phyloP scores from a whole-genome alignment of 129 eudicot genomes.

The Cynara cardunculus region DNA sequence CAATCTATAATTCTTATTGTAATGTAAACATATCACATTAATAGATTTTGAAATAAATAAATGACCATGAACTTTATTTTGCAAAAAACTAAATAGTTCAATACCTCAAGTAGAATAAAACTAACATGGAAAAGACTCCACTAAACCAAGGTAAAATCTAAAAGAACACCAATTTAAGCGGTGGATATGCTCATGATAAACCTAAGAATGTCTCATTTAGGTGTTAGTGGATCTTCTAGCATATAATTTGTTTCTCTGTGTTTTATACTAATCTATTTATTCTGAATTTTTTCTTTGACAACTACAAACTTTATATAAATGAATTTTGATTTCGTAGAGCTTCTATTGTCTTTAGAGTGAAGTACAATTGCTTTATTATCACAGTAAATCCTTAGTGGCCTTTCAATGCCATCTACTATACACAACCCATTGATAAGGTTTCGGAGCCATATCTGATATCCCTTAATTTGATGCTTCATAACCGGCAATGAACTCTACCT shows the following conservation, averaged over 20 bases:
- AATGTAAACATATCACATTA: too few species aligned
- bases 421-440: background rate
- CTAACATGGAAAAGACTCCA: too few species aligned
- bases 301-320: constrained; percentile 5
- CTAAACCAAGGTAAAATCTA: background rate
- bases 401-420: background rate
- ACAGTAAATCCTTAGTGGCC: background rate
- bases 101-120: too few species aligned
- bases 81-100: too few species aligned
- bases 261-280: background rate
- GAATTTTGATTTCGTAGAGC: background rate
- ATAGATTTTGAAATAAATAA: too few species aligned
- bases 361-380: too few species aligned
- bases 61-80: too few species aligned
- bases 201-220: background rate
- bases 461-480: background rate
- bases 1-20: too few species aligned
- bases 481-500: background rate
- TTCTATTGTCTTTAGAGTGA: background rate
- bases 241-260: constrained; percentile 6
- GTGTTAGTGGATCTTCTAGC: constrained; percentile 23
- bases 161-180: constrained; percentile 6
- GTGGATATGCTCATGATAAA: constrained; percentile 12
- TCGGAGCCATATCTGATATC: background rate
- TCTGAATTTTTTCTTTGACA: constrained; percentile 1